Base-by-base conservation (phyloP, 192 early-diverging fungal species). In the Entomortierella lignicola region DNA sequence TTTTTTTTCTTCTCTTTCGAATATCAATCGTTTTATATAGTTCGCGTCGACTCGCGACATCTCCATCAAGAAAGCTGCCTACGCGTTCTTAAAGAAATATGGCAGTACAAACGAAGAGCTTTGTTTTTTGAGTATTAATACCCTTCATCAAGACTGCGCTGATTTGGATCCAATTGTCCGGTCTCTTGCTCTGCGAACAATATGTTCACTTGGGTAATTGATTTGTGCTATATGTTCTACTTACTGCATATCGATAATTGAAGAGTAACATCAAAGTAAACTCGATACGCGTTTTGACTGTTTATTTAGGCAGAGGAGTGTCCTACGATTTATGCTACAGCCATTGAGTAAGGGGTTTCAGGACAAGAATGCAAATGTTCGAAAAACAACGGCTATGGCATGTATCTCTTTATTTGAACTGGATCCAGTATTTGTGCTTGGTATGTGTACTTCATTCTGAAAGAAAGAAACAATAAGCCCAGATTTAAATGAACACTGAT, bases 331-430 rank as follows among this genome's bases (percentile, higher is more conserved):
- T 43, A 75, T 84, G 77, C 21, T 84, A 6, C 69, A 80, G 42
- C 74, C 82, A 0, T 32, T 81, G 32, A 70, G 32, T 26, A 67
- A 58, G 20, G 77, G 69, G 4, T 72, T 84, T 20, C 60, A 62
- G 17, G 82, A 84, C 54, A 66, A 74, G 57, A 84, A 75, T 30
- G 66, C 82, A 12, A 61, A 84, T 72, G 82, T 84, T 5, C 56
- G 82, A 15, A 84, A 84, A 34, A 84, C 77, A 18, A 72, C 82
- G 1, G 72, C 39, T 32, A 71, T 81, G 60, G 68, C 82, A 0
- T 75, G 72, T 27, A 72, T 84, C 29, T 69, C 77, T 17, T 48
- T 84, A 18, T 81, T 72, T 60, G 60, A 81, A 5, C 42, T 84
- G n/a, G 66, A 80, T n/a, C 77, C 72, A 1, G 18, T 56, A 15